Conservation (phyloP, 306 rosid species). For the Urtica urens region DNA sequence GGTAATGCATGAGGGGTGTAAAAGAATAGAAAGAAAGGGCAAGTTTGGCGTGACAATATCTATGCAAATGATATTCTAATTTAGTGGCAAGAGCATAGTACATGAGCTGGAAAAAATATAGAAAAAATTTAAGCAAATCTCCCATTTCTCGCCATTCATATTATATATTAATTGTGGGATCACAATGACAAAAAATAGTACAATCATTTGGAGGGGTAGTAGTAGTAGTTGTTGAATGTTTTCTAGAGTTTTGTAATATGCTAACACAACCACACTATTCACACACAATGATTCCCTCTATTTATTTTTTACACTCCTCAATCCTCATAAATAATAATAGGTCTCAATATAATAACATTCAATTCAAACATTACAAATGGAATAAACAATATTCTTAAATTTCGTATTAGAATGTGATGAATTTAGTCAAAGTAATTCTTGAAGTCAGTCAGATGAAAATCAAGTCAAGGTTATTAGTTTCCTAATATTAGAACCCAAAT, state of each 20-base stretch:
- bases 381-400: too few species aligned
- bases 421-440: too few species aligned
- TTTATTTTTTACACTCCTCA: too few species aligned
- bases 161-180: neutral
- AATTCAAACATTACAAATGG: too few species aligned
- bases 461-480: neutral
- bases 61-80: neutral
- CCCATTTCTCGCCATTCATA: neutral
- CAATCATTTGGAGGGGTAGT: conserved; percentile 1
- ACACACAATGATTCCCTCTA: too few species aligned
- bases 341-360: too few species aligned
- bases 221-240: neutral
- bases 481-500: neutral
- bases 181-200: neutral
- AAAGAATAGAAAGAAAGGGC: neutral
- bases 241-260: neutral
- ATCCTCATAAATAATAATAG: too few species aligned
- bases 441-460: neutral
- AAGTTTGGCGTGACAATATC: neutral
- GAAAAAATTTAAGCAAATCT: neutral
- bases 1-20: neutral
- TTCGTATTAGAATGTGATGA: too few species aligned
- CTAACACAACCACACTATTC: neutral
- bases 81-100: neutral
- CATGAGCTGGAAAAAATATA: neutral